phyloP scores from a whole-genome alignment of 2,329 filamentous ascomycete species.

The Fusarium nisikadoi region DNA sequence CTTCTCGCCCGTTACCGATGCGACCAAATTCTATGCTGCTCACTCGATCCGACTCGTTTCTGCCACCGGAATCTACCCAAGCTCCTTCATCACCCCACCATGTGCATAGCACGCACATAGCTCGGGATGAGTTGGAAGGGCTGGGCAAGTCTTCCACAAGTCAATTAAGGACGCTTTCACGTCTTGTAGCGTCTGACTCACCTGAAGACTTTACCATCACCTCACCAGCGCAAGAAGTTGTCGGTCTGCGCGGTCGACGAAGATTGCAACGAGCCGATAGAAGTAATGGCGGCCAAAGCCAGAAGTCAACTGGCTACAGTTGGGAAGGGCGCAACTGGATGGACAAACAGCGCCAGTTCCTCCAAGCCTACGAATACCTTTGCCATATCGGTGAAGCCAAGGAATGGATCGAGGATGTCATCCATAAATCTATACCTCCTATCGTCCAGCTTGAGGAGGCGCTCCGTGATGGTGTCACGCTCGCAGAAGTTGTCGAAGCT shows the following conservation, averaged over 20 bases:
- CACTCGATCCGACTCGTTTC: conserved; percentile 66
- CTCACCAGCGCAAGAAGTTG: conserved; percentile 83
- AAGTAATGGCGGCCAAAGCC: conserved; percentile 57
- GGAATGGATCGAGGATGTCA: conserved; percentile 96
- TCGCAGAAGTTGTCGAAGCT: conserved; percentile 93
- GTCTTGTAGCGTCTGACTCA: conserved; percentile 78
- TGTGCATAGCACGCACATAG: conserved; percentile 58
- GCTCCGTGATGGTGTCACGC: conserved; percentile 88
- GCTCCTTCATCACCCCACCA: conserved; percentile 45
- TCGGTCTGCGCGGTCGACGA: conserved; percentile 85
- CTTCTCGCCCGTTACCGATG: conserved; percentile 54
- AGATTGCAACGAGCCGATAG: conserved; percentile 79
- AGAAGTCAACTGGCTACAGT: conserved; percentile 66
- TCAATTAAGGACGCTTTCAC: conserved; percentile 87
- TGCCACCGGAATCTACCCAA: conserved; percentile 48
- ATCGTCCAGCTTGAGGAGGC: conserved; percentile 96
- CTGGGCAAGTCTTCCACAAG: conserved; percentile 90
- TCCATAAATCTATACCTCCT: conserved; percentile 84
- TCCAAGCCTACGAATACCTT: conserved; percentile 97
- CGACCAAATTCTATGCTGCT: conserved; percentile 72
- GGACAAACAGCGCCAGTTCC: conserved; percentile 96
- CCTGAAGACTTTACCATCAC: conserved; percentile 85
- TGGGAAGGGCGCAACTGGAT: conserved; percentile 96
- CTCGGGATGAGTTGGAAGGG: conserved; percentile 78
- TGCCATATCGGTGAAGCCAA: conserved; percentile 99